A percentile compares a stretch with the other conserved stretches of the same genome.
phyloP scores from a whole-genome alignment of 192 early-diverging fungal species.

The Entrophospora sp. region DNA sequence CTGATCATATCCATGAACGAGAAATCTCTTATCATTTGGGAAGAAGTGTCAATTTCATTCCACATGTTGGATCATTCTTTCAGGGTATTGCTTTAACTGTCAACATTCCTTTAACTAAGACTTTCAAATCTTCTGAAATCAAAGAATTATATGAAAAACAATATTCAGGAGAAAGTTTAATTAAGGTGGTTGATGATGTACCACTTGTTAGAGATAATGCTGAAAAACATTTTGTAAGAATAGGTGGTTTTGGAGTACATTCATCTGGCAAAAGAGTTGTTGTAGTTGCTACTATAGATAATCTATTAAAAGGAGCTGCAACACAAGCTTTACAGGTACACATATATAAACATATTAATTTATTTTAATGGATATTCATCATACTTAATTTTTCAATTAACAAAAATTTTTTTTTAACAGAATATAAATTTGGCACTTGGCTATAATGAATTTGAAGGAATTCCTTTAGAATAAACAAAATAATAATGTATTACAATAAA shows the following conservation, averaged over 20 bases:
- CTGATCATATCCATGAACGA: conserved; percentile 93
- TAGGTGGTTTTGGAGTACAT: conserved; percentile 91
- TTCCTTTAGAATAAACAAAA: conserved; percentile 51
- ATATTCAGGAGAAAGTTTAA: conserved; percentile 73
- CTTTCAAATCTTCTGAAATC: conserved; percentile 65
- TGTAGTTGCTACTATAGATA: conserved; percentile 89
- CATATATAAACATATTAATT: too few species aligned
- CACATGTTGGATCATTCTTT: conserved; percentile 87
- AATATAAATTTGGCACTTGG: conserved; percentile 93
- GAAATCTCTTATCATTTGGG: conserved; percentile 78
- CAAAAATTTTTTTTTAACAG: conserved; percentile 23
- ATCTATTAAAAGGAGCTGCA: conserved; percentile 96
- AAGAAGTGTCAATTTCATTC: conserved; percentile 66
- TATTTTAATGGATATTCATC: background rate
- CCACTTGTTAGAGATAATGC: conserved; percentile 86
- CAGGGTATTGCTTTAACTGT: conserved; percentile 91
- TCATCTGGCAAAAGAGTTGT: conserved; percentile 72
- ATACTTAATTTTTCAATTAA: background rate
- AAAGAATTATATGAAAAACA: conserved; percentile 57
- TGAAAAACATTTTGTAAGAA: conserved; percentile 78
- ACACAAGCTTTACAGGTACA: conserved; percentile 94
- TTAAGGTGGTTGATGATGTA: conserved; percentile 65
- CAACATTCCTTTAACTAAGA: conserved; percentile 72
- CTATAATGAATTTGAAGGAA: conserved; percentile 84
- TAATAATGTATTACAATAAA: too few species aligned